phyloP scores from a whole-genome alignment of 2,329 filamentous ascomycete species.

The Epichloe sibirici region DNA sequence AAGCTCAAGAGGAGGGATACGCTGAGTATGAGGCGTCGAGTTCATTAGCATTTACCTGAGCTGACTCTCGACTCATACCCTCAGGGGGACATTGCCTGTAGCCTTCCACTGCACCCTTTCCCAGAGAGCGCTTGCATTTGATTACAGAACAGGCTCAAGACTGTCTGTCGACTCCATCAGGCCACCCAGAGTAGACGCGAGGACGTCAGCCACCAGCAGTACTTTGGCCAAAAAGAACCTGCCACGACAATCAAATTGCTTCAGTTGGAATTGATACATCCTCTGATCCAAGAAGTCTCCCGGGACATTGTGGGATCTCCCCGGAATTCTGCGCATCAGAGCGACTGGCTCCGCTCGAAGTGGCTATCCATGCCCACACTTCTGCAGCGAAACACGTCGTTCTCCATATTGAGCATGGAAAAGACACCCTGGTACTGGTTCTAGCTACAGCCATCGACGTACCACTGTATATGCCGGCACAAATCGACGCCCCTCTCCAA shows the following conservation, averaged over 20 bases:
- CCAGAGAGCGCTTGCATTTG: neutral
- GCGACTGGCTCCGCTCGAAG: slow-evolving; percentile 3
- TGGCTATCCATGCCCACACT: slow-evolving; percentile 6
- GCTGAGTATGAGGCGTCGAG: neutral
- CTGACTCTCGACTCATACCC: too few species aligned
- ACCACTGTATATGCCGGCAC: neutral
- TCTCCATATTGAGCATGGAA: slow-evolving; percentile 5
- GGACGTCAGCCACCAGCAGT: neutral
- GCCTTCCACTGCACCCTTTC: neutral
- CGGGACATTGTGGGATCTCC: slow-evolving; percentile 6
- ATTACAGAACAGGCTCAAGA: neutral
- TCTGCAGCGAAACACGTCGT: slow-evolving; percentile 4
- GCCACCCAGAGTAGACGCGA: neutral
- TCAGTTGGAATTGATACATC: neutral
- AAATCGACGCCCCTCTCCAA: neutral
- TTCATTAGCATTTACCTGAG: too few species aligned
- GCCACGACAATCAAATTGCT: neutral
- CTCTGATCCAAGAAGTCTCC: neutral
- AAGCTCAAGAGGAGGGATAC: neutral
- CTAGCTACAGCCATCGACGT: slow-evolving; percentile 5
- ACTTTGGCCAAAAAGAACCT: neutral
- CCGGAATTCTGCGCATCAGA: slow-evolving; percentile 4
- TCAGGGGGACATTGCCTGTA: too few species aligned
- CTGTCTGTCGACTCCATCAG: neutral
- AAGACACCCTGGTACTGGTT: slow-evolving; percentile 1